phyloP scores from a whole-genome alignment of 352 stramenopile genomes.

The Phytophthora cactorum region DNA sequence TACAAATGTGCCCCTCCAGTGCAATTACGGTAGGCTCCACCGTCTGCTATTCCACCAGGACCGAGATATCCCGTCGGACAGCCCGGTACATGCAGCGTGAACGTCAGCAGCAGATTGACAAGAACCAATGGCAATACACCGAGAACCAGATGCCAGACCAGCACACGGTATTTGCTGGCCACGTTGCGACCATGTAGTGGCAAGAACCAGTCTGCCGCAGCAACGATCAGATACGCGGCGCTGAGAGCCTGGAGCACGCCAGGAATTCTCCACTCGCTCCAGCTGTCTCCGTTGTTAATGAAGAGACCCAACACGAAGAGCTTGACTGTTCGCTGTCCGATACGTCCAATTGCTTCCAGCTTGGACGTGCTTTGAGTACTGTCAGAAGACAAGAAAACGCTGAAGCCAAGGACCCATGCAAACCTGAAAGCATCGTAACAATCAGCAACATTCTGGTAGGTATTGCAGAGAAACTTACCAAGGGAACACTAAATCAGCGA shows the following conservation, averaged over 20 bases:
- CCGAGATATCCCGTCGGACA: constrained; percentile 82
- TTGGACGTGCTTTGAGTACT: not conserved
- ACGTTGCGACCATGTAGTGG: not conserved
- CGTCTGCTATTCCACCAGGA: constrained; percentile 60
- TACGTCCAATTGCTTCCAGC: constrained; percentile 8
- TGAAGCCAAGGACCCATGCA: constrained; percentile 88
- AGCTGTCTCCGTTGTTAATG: constrained; percentile 67
- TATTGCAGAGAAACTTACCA: constrained; percentile 45
- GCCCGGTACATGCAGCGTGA: constrained; percentile 59
- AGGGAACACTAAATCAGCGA: constrained; percentile 81
- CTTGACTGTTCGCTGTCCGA: constrained; percentile 43
- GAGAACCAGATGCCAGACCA: constrained; percentile 27
- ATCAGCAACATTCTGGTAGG: not conserved
- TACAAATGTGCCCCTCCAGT: constrained; percentile 81
- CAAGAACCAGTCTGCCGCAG: constrained; percentile 15
- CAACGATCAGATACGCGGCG: constrained; percentile 50
- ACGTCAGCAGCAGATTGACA: constrained; percentile 61
- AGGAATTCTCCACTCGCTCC: constrained; percentile 70
- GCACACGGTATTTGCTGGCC: not conserved
- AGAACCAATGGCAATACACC: constrained; percentile 46
- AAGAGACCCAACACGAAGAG: constrained; percentile 75
- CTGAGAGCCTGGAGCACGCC: constrained; percentile 79
- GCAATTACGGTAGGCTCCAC: constrained; percentile 57
- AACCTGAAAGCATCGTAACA: constrained; percentile 48
- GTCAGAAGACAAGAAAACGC: constrained; percentile 42